Percentiles rank a stretch among this genome's conserved stretches.
These are phyloP conservation scores for Rehmannia glutinosa DNA, from an alignment of 257 asterid species.

Conservation along the genomic window DNA sequence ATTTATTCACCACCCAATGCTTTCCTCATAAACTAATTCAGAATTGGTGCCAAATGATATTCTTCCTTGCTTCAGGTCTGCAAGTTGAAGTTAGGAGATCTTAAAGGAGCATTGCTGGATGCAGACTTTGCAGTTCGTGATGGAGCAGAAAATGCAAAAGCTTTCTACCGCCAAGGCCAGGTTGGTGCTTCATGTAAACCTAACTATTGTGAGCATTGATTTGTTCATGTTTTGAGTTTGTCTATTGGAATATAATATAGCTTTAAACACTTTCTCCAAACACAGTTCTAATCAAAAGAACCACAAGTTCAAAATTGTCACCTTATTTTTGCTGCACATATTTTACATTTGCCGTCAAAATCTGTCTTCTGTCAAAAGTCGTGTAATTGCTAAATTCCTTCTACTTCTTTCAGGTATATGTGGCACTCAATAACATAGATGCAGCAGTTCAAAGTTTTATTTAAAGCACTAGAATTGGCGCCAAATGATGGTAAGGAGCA, in stretches of 20 bases:
- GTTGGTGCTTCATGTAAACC: slow-evolving; percentile 29
- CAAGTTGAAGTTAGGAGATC: slow-evolving; percentile 79
- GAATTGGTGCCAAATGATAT: slow-evolving; percentile 1
- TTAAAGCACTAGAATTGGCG: slow-evolving; percentile 72
- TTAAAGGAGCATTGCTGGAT: slow-evolving; percentile 74
- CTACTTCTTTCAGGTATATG: slow-evolving; percentile 47
- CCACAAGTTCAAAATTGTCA: neutral
- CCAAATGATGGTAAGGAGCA: slow-evolving; percentile 69
- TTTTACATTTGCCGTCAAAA: slow-evolving; percentile 10
- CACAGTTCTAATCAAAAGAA: too few species aligned
- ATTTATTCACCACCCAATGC: neutral
- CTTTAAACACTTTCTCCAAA: neutral
- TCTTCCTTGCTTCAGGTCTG: slow-evolving; percentile 49
- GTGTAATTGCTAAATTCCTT: slow-evolving; percentile 4
- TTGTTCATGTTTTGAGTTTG: neutral
- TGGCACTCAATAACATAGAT: slow-evolving; percentile 73
- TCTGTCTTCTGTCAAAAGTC: neutral
- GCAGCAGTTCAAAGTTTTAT: slow-evolving; percentile 72
- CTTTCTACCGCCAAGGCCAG: slow-evolving; percentile 94
- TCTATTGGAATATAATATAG: neutral
- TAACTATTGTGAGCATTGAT: neutral
- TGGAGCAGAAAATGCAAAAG: slow-evolving; percentile 71
- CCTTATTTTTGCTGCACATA: neutral
- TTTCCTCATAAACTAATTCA: neutral
- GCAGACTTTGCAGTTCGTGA: slow-evolving; percentile 88